These are phyloP conservation scores for Neocucurbitaria cava DNA, from an alignment of 2,329 filamentous ascomycete genomes.

Conservation along the genomic window DNA sequence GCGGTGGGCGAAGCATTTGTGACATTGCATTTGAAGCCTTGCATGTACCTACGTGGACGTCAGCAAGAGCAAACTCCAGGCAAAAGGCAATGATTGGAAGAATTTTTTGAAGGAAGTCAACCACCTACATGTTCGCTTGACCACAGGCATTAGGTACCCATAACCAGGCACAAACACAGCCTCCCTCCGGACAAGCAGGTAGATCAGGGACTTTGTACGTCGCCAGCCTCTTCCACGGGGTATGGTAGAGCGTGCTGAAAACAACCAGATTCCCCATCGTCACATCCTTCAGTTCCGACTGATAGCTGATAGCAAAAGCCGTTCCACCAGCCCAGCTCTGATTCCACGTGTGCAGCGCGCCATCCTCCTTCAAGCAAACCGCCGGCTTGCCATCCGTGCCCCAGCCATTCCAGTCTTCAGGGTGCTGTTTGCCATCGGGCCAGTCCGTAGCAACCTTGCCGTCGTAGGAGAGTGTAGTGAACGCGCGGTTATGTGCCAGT, in stretches of 20 bases:
- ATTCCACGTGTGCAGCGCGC: slow-evolving; percentile 57
- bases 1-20: slow-evolving; percentile 52
- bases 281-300: slow-evolving; percentile 55
- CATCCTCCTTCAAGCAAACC: slow-evolving; percentile 50
- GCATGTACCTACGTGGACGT: slow-evolving; percentile 51
- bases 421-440: slow-evolving; percentile 57
- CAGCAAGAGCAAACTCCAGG: not conserved
- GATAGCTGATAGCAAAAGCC: slow-evolving; percentile 60
- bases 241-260: slow-evolving; percentile 53
- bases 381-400: slow-evolving; percentile 30
- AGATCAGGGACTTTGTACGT: slow-evolving; percentile 49
- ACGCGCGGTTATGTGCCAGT: slow-evolving; percentile 59
- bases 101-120: too few relatives aligned
- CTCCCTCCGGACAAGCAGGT: slow-evolving; percentile 47
- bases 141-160: slow-evolving; percentile 52
- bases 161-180: slow-evolving; percentile 53
- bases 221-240: slow-evolving; percentile 49
- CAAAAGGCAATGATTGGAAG: not conserved
- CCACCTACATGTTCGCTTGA: slow-evolving; percentile 46
- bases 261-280: slow-evolving; percentile 61
- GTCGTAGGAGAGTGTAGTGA: slow-evolving; percentile 56
- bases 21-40: slow-evolving; percentile 58
- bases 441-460: slow-evolving; percentile 51
- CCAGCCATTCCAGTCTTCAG: slow-evolving; percentile 55
- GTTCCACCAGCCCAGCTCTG: slow-evolving; percentile 55